These are phyloP conservation scores for Trametes meyenii DNA, from an alignment of 768 basidiomycete species.

Conservation along the genomic window DNA sequence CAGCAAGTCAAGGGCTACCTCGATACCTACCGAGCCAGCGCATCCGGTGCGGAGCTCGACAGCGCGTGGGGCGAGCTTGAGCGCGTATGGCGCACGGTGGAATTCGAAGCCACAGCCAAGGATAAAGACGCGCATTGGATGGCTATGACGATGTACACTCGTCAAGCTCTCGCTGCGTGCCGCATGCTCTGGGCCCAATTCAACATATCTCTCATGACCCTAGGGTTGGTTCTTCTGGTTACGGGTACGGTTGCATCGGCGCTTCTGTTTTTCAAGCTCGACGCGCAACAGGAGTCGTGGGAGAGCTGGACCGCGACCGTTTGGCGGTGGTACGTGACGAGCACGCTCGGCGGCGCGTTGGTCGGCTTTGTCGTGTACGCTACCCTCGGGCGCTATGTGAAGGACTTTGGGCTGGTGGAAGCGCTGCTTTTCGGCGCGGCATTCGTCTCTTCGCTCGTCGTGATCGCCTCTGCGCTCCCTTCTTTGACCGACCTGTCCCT, in stretches of 20 bases:
- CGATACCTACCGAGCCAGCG: constrained; percentile 69
- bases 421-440: constrained; percentile 52
- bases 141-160: constrained; percentile 51
- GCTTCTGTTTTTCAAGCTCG: constrained; percentile 56
- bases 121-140: constrained; percentile 21
- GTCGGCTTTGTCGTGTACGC: constrained; percentile 40
- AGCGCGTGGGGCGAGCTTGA: constrained; percentile 59
- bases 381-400: constrained; percentile 37
- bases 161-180: constrained; percentile 67
- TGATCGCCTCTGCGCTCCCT: constrained; percentile 47
- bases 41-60: constrained; percentile 75
- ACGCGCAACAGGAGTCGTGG: constrained; percentile 42
- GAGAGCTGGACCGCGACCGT: constrained; percentile 42
- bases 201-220: constrained; percentile 72
- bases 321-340: constrained; percentile 19
- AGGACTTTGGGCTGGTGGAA: constrained; percentile 44
- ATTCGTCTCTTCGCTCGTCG: constrained; percentile 48
- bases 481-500: constrained; percentile 27
- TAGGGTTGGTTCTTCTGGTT: constrained; percentile 68
- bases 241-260: constrained; percentile 57
- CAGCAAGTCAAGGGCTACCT: constrained; percentile 79
- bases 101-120: constrained; percentile 12
- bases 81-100: constrained; percentile 42
- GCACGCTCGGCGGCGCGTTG: constrained; percentile 26
- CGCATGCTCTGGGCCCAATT: constrained; percentile 95